Evolutionary conservation across 2,329 filamentous ascomycete genomes (phyloP).

Genomic region (Fusarium brevicatenulatum): DNA sequence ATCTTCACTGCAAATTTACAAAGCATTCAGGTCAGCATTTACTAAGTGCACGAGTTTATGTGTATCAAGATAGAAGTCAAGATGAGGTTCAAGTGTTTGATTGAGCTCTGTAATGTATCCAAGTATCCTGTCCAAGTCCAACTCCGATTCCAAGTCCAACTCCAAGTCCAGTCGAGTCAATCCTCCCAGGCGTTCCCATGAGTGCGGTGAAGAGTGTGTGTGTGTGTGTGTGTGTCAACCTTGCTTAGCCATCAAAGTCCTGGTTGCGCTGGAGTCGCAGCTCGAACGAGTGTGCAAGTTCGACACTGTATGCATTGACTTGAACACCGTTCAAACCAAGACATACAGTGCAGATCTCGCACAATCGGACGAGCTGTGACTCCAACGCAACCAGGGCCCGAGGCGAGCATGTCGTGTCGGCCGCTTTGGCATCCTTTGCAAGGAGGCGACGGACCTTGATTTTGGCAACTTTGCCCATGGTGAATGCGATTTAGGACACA

Average conservation of each 20-base stretch:
- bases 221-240: background rate
- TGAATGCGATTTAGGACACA: rapidly evolving
- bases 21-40: background rate
- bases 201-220: background rate
- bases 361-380: background rate
- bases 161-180: background rate
- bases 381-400: background rate
- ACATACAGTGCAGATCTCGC: slow-evolving; percentile 7
- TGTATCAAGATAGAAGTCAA: background rate
- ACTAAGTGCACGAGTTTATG: background rate
- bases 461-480: rapidly evolving
- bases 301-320: background rate
- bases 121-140: background rate
- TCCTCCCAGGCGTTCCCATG: background rate
- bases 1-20: background rate
- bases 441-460: too few relatives aligned
- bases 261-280: background rate
- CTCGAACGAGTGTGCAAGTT: slow-evolving; percentile 17
- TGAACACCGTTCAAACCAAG: slow-evolving; percentile 22
- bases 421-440: too few relatives aligned
- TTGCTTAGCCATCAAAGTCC: background rate
- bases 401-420: background rate
- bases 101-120: background rate
- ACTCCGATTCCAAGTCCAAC: background rate
- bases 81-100: background rate